Conservation (phyloP, 2,329 filamentous ascomycete species). For the Ophiostoma australiae region DNA sequence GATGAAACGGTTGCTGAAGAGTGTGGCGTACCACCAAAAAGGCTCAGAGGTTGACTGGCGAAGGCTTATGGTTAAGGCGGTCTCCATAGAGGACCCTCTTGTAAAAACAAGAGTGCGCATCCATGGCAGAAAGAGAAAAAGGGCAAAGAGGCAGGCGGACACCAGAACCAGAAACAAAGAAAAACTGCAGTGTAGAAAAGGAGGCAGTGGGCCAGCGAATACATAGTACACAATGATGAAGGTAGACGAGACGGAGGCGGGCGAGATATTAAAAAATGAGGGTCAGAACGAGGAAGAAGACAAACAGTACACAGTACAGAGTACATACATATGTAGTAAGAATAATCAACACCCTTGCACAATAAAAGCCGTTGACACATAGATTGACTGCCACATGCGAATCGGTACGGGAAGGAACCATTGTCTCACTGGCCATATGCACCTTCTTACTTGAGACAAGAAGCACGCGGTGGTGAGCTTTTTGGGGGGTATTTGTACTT, state of each 20-base stretch:
- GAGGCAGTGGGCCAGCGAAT: too few relatives aligned
- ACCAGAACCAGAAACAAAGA: not conserved
- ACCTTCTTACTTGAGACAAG: not conserved
- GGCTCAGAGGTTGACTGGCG: not conserved
- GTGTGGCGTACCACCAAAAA: not conserved
- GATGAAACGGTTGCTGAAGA: not conserved
- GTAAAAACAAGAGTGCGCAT: conserved; percentile 1
- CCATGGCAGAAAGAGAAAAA: conserved; percentile 10
- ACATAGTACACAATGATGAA: not conserved
- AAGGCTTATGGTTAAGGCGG: not conserved
- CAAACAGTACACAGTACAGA: too few relatives aligned
- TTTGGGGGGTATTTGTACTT: not conserved
- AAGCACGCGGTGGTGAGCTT: not conserved
- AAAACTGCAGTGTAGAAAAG: not conserved
- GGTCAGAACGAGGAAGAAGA: not conserved
- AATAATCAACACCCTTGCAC: not conserved
- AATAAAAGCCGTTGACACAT: not conserved
- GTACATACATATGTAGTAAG: not conserved
- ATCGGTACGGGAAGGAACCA: not conserved
- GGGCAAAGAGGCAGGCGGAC: not conserved
- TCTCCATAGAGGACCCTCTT: not conserved
- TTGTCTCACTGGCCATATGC: not conserved
- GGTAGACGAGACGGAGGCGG: not conserved
- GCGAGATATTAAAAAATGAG: not conserved
- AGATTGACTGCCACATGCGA: not conserved